A percentile compares a stretch with the other conserved stretches of the same genome.
phyloP scores from a whole-genome alignment of 371 early-diverging fungal genomes.

The Mucor piriformis region DNA sequence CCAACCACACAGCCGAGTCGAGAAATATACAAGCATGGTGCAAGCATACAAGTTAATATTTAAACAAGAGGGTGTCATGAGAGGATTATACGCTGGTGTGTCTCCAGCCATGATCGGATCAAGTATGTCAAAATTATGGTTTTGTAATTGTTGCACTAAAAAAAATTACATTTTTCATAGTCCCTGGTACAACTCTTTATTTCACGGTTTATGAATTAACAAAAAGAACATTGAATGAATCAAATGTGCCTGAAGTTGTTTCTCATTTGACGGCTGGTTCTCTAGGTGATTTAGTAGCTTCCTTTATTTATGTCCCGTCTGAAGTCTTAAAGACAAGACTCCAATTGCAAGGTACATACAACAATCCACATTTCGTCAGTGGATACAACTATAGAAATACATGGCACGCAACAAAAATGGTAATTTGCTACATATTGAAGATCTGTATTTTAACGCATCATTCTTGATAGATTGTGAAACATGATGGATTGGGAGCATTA shows the following conservation, averaged over 20 bases:
- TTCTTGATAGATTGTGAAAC: constrained; percentile 57
- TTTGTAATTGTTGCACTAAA: too few species aligned
- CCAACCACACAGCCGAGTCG: constrained; percentile 57
- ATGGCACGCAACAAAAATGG: constrained; percentile 72
- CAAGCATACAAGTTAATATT: constrained; percentile 68
- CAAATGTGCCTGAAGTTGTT: constrained; percentile 60
- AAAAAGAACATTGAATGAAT: constrained; percentile 64
- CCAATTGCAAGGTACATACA: constrained; percentile 81
- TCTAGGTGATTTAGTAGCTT: constrained; percentile 75
- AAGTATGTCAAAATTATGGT: constrained; percentile 47
- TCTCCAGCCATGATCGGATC: constrained; percentile 79
- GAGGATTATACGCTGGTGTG: constrained; percentile 77
- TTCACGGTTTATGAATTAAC: constrained; percentile 78
- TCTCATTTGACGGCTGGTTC: constrained; percentile 76
- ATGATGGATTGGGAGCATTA: constrained; percentile 64
- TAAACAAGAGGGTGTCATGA: constrained; percentile 68
- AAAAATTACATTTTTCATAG: constrained; percentile 29
- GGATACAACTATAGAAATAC: constrained; percentile 77
- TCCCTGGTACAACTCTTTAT: constrained; percentile 71
- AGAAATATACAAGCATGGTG: constrained; percentile 66
- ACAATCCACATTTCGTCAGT: constrained; percentile 76
- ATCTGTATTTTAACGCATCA: background rate
- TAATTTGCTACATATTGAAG: constrained; percentile 18
- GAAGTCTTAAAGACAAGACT: constrained; percentile 82
- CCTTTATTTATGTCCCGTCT: constrained; percentile 76